A percentile compares a stretch with the other conserved stretches of the same genome.
phyloP scores from a whole-genome alignment of 1,284 basidiomycete species.

The Ganoderma resinaceum region DNA sequence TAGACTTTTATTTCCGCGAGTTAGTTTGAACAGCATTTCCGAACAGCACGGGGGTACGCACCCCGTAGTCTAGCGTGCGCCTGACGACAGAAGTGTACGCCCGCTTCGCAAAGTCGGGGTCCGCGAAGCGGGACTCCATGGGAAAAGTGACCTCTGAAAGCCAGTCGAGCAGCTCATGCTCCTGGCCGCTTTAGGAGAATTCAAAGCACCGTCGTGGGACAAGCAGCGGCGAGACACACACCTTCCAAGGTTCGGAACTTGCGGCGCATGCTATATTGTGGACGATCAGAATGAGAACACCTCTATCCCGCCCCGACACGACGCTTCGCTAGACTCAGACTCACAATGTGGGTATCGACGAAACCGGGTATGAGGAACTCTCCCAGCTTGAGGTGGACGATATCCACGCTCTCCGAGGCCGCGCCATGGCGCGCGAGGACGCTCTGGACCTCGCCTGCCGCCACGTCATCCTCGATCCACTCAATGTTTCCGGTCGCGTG shows the following conservation, averaged over 20 bases:
- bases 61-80: constrained; percentile 79
- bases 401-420: constrained; percentile 39
- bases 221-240: constrained; percentile 36
- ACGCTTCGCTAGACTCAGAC: constrained; percentile 49
- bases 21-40: neutral
- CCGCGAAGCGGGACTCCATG: constrained; percentile 82
- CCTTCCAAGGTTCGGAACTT: constrained; percentile 86
- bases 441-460: constrained; percentile 49
- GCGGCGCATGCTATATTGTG: constrained; percentile 78
- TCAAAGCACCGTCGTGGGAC: constrained; percentile 8
- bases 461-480: constrained; percentile 70
- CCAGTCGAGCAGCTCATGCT: constrained; percentile 93
- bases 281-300: constrained; percentile 8
- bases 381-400: constrained; percentile 62
- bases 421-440: constrained; percentile 51
- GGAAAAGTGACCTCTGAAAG: constrained; percentile 90
- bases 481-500: constrained; percentile 64
- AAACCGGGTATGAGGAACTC: constrained; percentile 91
- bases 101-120: constrained; percentile 73
- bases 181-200: constrained; percentile 62
- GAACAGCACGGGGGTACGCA: constrained; percentile 46
- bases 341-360: constrained; percentile 89
- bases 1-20: constrained; percentile 64
- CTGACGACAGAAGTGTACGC: constrained; percentile 81
- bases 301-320: neutral